Evolutionary conservation across 1,139 yeast species (phyloP).

Genomic region (Taphrina wiesneri): DNA sequence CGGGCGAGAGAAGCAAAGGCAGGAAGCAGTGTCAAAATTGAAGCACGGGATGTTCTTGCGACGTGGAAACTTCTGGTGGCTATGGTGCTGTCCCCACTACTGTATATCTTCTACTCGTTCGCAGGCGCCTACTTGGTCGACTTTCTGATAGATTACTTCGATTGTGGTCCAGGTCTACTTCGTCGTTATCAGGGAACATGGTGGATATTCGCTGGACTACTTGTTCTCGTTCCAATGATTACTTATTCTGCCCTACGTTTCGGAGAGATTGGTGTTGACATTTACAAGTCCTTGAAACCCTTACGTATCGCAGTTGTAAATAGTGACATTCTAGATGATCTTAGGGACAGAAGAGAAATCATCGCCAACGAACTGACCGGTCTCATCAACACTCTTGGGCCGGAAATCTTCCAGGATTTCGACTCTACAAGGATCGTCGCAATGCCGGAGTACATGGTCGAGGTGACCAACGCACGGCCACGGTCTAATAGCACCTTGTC

Average conservation of each 20-base stretch:
- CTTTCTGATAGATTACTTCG: slow-evolving; percentile 38
- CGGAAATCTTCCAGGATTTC: slow-evolving; percentile 75
- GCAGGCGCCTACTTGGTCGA: slow-evolving; percentile 55
- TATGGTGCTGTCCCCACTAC: slow-evolving; percentile 82
- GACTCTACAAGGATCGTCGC: slow-evolving; percentile 44
- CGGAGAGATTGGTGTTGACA: slow-evolving; percentile 92
- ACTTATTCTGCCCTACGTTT: slow-evolving; percentile 85
- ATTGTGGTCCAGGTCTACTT: slow-evolving; percentile 29
- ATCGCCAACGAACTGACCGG: slow-evolving; percentile 64
- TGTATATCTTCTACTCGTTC: slow-evolving; percentile 76
- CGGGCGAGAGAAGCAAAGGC: slow-evolving; percentile 80
- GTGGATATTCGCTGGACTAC: slow-evolving; percentile 54
- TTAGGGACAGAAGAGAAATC: slow-evolving; percentile 58
- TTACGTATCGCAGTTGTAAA: slow-evolving; percentile 61
- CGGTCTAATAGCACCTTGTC: slow-evolving; percentile 10
- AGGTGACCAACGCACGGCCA: background rate
- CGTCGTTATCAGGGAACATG: slow-evolving; percentile 36
- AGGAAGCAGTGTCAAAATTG: slow-evolving; percentile 83
- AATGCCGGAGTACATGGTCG: slow-evolving; percentile 33
- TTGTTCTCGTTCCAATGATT: slow-evolving; percentile 62
- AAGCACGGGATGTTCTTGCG: slow-evolving; percentile 89
- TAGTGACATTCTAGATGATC: slow-evolving; percentile 49
- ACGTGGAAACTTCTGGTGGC: slow-evolving; percentile 94
- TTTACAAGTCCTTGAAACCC: slow-evolving; percentile 77
- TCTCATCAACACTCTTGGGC: slow-evolving; percentile 71